Evolutionary conservation across 352 stramenopile species (phyloP), one percentile per base, ranked within the genome.

Genomic region (Phytophthora foliorum): DNA sequence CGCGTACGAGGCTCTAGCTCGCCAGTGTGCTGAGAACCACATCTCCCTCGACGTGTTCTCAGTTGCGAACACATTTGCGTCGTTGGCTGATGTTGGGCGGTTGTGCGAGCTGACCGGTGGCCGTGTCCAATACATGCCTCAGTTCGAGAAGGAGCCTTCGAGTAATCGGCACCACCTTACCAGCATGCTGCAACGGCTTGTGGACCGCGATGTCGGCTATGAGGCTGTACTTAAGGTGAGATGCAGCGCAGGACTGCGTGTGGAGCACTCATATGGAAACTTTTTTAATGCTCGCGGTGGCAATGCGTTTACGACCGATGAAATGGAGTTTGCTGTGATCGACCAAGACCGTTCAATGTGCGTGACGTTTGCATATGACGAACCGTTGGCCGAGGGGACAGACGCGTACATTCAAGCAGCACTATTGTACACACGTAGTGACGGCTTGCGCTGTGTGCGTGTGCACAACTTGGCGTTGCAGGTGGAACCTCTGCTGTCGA

Each of bases 181-280:
- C n/a, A 89, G 79, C 48, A 81, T 86, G 69, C 57, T 97, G 22
- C 85, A 91, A 67, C 81, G 84, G 10, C 79, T 93, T 53, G 80
- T 91, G 29, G 77, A 89, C 63, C 86, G 82, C 27, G 86, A 94
- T 53, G 89, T 78, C 41, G 90, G 86, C 38, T 94, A 95, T 57
- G 90, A 97, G 36, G 88, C 88, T 29, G 91, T 97, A 50, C 77
- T 97, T 34, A 97, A 97, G 87, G 76, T 98, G 34, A 89, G 93
- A 34, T 90, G 81, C 38, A 96, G 86, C 41, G 74, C 82, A 19
- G 93, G 93, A 4, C 64, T 98, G 25, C 86, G 88, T 36, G 89
- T 97, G 54, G 89, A 95, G 11, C 77, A 91, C n/a, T 92, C 90
- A 17, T 95, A 88, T 62, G 90, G 91, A 29, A 94, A 83, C 74